These are phyloP conservation scores for Isatis lusitanica DNA, from an alignment of 441 rosid species.

Conservation along the genomic window DNA sequence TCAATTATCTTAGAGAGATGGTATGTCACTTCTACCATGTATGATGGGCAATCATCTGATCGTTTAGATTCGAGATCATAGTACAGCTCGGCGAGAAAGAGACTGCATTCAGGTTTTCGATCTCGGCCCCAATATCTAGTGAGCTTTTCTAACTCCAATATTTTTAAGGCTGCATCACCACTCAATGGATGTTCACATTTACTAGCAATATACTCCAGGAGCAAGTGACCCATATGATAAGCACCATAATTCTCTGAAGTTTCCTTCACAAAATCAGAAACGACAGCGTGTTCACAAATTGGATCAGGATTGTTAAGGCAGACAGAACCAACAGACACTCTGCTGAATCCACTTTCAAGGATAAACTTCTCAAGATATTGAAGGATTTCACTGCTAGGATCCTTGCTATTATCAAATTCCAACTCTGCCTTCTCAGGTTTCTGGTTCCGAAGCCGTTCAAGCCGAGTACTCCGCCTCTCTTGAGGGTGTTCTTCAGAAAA, in stretches of 20 bases:
- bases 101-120: slow-evolving; percentile 85
- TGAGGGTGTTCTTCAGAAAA: slow-evolving; percentile 78
- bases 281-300: slow-evolving; percentile 51
- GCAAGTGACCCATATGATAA: slow-evolving; percentile 90
- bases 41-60: slow-evolving; percentile 58
- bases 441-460: slow-evolving; percentile 91
- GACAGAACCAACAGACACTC: slow-evolving; percentile 41
- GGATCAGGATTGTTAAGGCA: slow-evolving; percentile 44
- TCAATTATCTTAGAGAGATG: slow-evolving; percentile 94
- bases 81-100: slow-evolving; percentile 92
- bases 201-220: slow-evolving; percentile 68
- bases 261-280: slow-evolving; percentile 62
- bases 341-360: slow-evolving; percentile 36
- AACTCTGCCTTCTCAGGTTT: slow-evolving; percentile 91
- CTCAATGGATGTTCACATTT: slow-evolving; percentile 43
- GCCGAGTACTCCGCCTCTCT: slow-evolving; percentile 98
- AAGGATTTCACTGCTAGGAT: slow-evolving; percentile 63
- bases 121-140: slow-evolving; percentile 86
- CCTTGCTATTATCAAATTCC: slow-evolving; percentile 64
- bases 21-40: slow-evolving; percentile 71
- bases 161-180: slow-evolving; percentile 60
- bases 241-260: slow-evolving; percentile 84
- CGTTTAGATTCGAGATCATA: slow-evolving; percentile 68
- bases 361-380: slow-evolving; percentile 79
- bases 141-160: slow-evolving; percentile 84